phyloP scores from a whole-genome alignment of 169 alveolate species.

The Theileria annulata region DNA sequence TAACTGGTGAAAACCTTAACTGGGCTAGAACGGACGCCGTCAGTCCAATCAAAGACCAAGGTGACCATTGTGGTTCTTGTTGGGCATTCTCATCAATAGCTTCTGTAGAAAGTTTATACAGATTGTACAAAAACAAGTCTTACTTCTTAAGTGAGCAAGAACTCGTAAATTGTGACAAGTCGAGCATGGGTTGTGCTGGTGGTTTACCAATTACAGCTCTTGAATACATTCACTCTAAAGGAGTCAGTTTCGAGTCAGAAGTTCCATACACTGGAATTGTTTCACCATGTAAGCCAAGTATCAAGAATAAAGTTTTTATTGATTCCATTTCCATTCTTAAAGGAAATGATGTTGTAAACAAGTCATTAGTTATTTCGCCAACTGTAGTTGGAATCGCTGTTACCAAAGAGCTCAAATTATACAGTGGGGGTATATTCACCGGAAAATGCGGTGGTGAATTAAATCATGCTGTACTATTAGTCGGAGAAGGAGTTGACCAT shows the following conservation, averaged over 20 bases:
- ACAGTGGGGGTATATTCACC: constrained; percentile 76
- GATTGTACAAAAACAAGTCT: neutral
- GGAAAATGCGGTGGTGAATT: constrained; percentile 66
- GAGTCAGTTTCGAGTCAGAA: constrained; percentile 67
- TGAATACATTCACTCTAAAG: constrained; percentile 74
- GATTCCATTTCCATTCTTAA: constrained; percentile 18
- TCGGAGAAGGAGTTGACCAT: constrained; percentile 80
- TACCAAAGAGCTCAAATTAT: constrained; percentile 76
- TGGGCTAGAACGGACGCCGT: constrained; percentile 14
- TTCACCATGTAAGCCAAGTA: constrained; percentile 29
- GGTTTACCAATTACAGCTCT: constrained; percentile 82
- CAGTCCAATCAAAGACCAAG: constrained; percentile 79
- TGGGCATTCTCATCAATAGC: constrained; percentile 86
- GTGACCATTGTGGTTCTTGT: constrained; percentile 79
- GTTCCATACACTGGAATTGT: constrained; percentile 78
- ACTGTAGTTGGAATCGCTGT: constrained; percentile 90
- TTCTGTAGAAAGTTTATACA: constrained; percentile 71
- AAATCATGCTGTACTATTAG: constrained; percentile 84
- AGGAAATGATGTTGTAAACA: constrained; percentile 66
- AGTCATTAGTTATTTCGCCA: constrained; percentile 68
- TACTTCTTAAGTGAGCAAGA: constrained; percentile 85
- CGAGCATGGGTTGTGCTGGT: constrained; percentile 83
- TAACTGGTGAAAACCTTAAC: constrained; percentile 22
- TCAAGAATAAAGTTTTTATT: constrained; percentile 9
- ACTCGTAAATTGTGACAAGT: constrained; percentile 82